Conservation (phyloP, 495 filamentous ascomycete genomes). For the Talaromyces proteolyticus region DNA sequence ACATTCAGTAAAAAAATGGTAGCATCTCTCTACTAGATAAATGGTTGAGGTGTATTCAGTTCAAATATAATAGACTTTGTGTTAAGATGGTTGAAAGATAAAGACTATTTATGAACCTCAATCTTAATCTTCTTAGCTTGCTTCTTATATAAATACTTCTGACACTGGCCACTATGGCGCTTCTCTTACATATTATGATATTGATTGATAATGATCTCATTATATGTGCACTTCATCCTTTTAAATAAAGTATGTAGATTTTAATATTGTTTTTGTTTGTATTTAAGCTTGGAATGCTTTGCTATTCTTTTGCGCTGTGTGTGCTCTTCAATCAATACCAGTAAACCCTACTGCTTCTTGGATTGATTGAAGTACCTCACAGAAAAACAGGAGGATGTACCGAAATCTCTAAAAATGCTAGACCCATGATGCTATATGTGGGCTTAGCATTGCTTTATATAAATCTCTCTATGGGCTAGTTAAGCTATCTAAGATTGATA, state of each 20-base stretch:
- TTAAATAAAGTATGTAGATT: neutral
- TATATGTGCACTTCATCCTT: neutral
- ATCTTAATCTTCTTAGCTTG: conserved; percentile 38
- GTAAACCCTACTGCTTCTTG: conserved; percentile 29
- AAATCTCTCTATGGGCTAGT: conserved; percentile 39
- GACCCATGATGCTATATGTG: conserved; percentile 10
- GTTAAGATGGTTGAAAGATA: conserved; percentile 29
- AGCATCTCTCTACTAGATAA: conserved; percentile 49
- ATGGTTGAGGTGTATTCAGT: conserved; percentile 35
- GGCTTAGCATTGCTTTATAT: conserved; percentile 29
- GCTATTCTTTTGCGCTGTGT: conserved; percentile 18
- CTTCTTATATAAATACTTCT: conserved; percentile 17
- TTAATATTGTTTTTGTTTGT: neutral
- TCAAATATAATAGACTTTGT: conserved; percentile 54
- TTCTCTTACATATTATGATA: conserved; percentile 8
- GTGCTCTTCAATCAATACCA: conserved; percentile 26
- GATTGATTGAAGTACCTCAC: conserved; percentile 49
- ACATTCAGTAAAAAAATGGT: conserved; percentile 34
- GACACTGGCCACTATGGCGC: conserved; percentile 18
- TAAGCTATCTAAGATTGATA: conserved; percentile 42
- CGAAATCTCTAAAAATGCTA: conserved; percentile 28
- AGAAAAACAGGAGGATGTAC: conserved; percentile 34
- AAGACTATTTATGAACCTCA: conserved; percentile 54
- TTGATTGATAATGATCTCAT: neutral
- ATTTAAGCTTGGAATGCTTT: conserved; percentile 40